Evolutionary conservation across 768 basidiomycete species (phyloP).

Genomic region (Brasilioporus rufonigricans): DNA sequence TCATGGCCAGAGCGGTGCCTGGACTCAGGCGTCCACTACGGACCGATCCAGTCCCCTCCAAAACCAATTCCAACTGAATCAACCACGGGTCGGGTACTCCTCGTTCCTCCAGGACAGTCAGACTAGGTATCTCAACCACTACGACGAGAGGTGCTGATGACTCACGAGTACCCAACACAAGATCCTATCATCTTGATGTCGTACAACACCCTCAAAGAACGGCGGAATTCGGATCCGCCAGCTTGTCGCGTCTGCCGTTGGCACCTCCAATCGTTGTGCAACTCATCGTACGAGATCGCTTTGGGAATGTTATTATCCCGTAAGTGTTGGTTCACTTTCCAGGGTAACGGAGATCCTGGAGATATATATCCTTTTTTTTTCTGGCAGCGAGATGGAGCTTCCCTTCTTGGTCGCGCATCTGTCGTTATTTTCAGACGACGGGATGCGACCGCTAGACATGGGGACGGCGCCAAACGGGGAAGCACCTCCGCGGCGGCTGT

Average conservation of each 20-base stretch:
- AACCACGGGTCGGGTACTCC: conserved; percentile 56
- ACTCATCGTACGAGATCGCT: conserved; percentile 68
- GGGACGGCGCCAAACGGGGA: conserved; percentile 49
- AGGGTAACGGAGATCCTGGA: conserved; percentile 21
- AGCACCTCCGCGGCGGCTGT: conserved; percentile 51
- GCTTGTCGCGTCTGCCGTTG: conserved; percentile 76
- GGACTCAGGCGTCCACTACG: conserved; percentile 26
- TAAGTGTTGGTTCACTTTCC: conserved; percentile 44
- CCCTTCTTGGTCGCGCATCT: conserved; percentile 87
- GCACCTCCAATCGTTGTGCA: conserved; percentile 83
- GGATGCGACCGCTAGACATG: conserved; percentile 59
- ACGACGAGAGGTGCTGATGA: conserved; percentile 9
- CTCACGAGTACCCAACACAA: conserved; percentile 29
- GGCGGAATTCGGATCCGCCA: conserved; percentile 76
- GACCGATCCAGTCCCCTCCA: conserved; percentile 36
- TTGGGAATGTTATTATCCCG: conserved; percentile 74
- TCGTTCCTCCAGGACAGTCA: conserved; percentile 56
- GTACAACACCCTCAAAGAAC: conserved; percentile 82
- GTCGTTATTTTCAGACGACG: conserved; percentile 71
- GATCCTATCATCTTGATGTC: conserved; percentile 78
- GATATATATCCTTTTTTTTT: conserved; percentile 19
- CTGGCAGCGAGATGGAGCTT: conserved; percentile 73
- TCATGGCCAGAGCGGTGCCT: conserved; percentile 23
- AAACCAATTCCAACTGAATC: conserved; percentile 36
- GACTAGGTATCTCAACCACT: conserved; percentile 43